Evolutionary conservation across 352 stramenopile genomes (phyloP), one percentile per base, ranked within the genome.

Genomic region (Phytopythium kandeliae): DNA sequence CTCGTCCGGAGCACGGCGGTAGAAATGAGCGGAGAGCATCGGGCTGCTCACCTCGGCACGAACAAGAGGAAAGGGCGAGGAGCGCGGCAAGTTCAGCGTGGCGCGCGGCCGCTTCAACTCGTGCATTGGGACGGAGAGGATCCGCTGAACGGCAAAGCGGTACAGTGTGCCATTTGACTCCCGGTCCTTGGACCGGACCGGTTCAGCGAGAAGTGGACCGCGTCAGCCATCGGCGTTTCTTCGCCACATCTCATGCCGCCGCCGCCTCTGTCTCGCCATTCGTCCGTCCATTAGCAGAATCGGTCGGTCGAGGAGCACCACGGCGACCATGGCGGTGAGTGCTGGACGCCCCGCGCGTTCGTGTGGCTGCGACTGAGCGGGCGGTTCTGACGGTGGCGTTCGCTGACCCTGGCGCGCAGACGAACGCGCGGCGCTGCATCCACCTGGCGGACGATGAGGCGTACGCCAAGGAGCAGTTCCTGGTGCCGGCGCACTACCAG

Each of bases 401-500:
- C n/a, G n/a, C 59, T 36, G 22, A 44, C 7, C 28, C 15, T 8
- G n/a, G 6, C 31, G 19, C 15, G 16, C 7, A 52, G 25, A 41
- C 58, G 5, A 65, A 78, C 55, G 10, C 69, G 30, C 66, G 63
- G 34, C 70, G 74, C 54, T 69, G 67, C 26, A 87, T 92, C 58
- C 81, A 67, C 51, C 53, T 92, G 13, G 52, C 58, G 33, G 78
- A 92, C 60, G 58, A 87, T 47, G 67, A 67, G 30, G 65, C 58
- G 33, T 90, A 63, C 57, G 65, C 85, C 61, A 92, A 89, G 69
- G 28, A 58, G 57, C 78, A 93, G 56, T 93, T 93, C 55, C 56
- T 93, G 42, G 69, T 93, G 31, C 83, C 83, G 8, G 62, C 85
- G 58, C 80, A 93, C 69, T 93, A 91, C 63, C 50, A 95, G 60